phyloP scores from a whole-genome alignment of 129 eudicot species.

The Lactuca saligna region DNA sequence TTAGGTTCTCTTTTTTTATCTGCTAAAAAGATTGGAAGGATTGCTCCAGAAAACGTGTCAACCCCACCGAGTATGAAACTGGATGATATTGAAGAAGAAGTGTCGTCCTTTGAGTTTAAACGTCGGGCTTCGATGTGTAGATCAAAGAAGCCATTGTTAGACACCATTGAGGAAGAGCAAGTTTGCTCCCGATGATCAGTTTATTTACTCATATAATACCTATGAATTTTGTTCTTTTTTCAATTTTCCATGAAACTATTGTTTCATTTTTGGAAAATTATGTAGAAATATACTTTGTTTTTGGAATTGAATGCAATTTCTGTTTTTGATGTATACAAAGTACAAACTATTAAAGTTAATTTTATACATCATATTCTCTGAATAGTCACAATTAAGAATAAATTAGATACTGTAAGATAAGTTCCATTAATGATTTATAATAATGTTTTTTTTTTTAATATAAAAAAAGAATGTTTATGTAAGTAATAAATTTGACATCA shows the following conservation, averaged over 20 bases:
- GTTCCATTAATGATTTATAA: too few species aligned
- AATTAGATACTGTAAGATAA: too few species aligned
- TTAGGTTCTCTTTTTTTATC: conserved; percentile 50
- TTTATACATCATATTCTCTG: background rate
- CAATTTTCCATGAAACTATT: conserved; percentile 2
- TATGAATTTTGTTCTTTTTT: background rate
- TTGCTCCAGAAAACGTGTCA: conserved; percentile 35
- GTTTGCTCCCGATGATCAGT: conserved; percentile 38
- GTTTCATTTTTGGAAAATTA: conserved; percentile 11
- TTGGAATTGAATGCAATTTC: background rate
- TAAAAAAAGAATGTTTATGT: too few species aligned
- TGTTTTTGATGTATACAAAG: background rate
- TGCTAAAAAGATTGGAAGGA: conserved; percentile 48
- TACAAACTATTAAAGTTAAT: background rate
- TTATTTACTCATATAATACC: background rate
- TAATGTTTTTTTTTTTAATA: too few species aligned
- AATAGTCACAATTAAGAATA: background rate
- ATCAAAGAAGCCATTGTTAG: conserved; percentile 87
- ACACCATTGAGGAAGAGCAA: conserved; percentile 85
- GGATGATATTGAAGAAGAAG: conserved; percentile 32
- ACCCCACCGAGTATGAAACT: conserved; percentile 35
- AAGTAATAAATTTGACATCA: too few species aligned
- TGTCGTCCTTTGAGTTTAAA: conserved; percentile 50
- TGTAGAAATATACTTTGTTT: background rate
- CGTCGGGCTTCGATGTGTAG: conserved; percentile 62